phyloP scores from a whole-genome alignment of 305 asterid genomes.

The Fraxinus floribunda region DNA sequence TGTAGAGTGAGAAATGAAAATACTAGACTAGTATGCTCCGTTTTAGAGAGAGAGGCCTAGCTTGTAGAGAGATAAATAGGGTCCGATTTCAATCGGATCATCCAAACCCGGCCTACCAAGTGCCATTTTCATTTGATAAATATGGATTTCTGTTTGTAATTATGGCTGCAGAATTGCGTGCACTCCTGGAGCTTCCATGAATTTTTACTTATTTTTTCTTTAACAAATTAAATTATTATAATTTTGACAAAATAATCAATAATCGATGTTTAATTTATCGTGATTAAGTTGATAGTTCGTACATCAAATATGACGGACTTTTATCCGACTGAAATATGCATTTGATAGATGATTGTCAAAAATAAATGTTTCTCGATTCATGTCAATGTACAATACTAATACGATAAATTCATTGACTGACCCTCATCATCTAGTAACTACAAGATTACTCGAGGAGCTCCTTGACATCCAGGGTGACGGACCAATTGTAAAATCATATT shows the following conservation, averaged over 20 bases:
- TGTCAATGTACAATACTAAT: neutral
- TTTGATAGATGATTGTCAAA: neutral
- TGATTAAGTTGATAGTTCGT: neutral
- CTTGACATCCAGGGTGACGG: neutral
- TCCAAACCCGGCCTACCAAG: conserved; percentile 26
- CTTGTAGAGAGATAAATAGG: conserved; percentile 40
- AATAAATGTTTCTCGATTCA: neutral
- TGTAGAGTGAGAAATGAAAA: conserved; percentile 16
- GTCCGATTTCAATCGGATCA: conserved; percentile 50
- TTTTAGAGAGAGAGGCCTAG: conserved; percentile 19
- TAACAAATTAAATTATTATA: neutral
- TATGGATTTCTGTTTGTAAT: neutral
- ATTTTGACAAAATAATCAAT: neutral
- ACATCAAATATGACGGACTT: neutral
- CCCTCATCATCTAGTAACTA: neutral
- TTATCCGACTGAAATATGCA: neutral
- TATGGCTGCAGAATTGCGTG: neutral
- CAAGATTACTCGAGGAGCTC: neutral
- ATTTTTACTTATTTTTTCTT: neutral
- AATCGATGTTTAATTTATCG: neutral
- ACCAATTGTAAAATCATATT: neutral
- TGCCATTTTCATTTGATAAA: neutral
- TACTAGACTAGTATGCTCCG: neutral
- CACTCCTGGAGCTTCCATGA: neutral
- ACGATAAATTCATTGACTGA: neutral